Percentiles rank a stretch among this genome's conserved stretches.
These are phyloP conservation scores for Aspergillus transmontanensis DNA, from an alignment of 2,329 filamentous ascomycete genomes.

Conservation along the genomic window DNA sequence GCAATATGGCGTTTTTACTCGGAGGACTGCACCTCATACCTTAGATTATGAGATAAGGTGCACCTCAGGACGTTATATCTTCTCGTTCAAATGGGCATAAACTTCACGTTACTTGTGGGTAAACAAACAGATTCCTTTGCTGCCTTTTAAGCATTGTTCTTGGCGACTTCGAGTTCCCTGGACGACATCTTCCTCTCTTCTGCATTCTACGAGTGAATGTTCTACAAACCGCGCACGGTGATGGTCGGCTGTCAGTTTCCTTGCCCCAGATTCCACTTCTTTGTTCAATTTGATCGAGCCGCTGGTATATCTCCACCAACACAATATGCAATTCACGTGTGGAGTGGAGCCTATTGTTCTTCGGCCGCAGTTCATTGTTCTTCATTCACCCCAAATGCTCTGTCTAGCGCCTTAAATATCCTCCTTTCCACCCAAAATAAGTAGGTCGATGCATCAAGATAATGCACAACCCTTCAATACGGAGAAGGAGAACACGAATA, in stretches of 20 bases:
- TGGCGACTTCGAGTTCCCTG: not conserved
- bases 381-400: not conserved
- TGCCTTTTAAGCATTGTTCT: not conserved
- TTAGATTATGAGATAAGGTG: not conserved
- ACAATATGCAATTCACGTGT: not conserved
- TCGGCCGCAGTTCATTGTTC: not conserved
- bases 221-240: rapidly evolving
- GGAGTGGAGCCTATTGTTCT: not conserved
- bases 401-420: not conserved
- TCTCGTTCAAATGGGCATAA: too few relatives aligned
- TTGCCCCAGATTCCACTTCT: not conserved
- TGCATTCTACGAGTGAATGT: not conserved
- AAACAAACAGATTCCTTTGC: too few relatives aligned
- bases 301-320: not conserved
- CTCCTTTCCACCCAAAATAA: not conserved
- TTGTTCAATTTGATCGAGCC: too few relatives aligned
- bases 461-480: not conserved
- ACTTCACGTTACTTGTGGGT: too few relatives aligned
- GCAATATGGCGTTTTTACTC: not conserved
- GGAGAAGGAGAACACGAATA: not conserved
- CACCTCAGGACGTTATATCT: too few relatives aligned
- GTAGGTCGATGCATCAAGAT: not conserved
- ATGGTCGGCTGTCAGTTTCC: not conserved
- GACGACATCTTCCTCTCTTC: too few relatives aligned
- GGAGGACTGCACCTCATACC: not conserved